phyloP scores from a whole-genome alignment of 805 yeast genomes.

The Blastobotrys terrestris region DNA sequence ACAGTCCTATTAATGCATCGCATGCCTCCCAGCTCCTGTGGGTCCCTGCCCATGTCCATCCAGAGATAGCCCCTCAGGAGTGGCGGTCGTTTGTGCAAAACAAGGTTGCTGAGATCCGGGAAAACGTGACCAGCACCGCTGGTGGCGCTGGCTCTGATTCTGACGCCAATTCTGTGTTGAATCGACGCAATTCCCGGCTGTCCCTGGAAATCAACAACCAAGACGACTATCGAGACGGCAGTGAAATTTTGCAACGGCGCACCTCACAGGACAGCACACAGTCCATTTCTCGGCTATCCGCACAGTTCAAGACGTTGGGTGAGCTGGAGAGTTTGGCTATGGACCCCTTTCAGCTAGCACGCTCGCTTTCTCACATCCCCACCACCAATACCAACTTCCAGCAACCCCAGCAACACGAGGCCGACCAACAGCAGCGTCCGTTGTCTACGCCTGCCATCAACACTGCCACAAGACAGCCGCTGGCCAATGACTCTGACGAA shows the following conservation, averaged over 20 bases:
- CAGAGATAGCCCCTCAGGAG: constrained; percentile 90
- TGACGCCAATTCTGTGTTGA: constrained; percentile 1
- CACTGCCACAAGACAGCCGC: constrained; percentile 5
- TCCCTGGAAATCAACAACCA: constrained; percentile 30
- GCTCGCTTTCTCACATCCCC: constrained; percentile 50
- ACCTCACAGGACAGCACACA: constrained; percentile 18
- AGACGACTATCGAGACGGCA: constrained; percentile 29
- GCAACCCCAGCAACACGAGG: background rate
- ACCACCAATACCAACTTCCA: constrained; percentile 1
- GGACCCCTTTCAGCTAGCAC: constrained; percentile 77
- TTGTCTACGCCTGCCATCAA: constrained; percentile 1
- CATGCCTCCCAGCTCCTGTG: constrained; percentile 48
- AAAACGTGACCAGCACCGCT: constrained; percentile 11
- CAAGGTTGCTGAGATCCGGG: constrained; percentile 33
- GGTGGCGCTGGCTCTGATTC: background rate
- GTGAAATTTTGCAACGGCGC: constrained; percentile 28
- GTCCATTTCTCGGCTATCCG: constrained; percentile 39
- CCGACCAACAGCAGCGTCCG: background rate
- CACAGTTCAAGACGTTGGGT: constrained; percentile 66
- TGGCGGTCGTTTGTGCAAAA: constrained; percentile 38
- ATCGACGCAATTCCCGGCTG: constrained; percentile 27
- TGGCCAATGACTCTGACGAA: constrained; percentile 21
- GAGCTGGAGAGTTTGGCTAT: constrained; percentile 53
- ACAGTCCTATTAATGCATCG: constrained; percentile 8
- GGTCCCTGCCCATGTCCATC: constrained; percentile 96